Conservation (phyloP, 1,284 basidiomycete species). For the Pascua sp. region DNA sequence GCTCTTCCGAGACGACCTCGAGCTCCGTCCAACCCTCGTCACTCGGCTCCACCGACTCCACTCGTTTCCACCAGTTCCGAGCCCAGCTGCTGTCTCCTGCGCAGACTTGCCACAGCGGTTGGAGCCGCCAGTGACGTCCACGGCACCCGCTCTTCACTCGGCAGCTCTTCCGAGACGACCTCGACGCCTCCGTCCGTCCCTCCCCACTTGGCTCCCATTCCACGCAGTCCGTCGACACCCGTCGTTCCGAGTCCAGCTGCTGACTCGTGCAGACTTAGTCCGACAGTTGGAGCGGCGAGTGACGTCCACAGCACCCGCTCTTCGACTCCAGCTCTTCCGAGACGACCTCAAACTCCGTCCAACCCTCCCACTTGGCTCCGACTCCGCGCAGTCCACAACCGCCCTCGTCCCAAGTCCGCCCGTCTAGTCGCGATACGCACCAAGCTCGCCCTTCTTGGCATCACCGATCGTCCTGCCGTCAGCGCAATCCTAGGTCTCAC, state of each 20-base stretch:
- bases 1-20: neutral
- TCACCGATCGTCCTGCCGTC: constrained; percentile 81
- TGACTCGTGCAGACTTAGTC: neutral
- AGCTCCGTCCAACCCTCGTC: neutral
- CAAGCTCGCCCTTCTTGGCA: constrained; percentile 72
- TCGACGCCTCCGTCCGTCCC: too few relatives aligned
- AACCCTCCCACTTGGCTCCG: neutral
- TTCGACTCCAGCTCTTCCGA: neutral
- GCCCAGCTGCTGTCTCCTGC: too few relatives aligned
- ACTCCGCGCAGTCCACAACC: neutral
- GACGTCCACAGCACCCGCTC: too few relatives aligned
- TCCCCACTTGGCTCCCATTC: too few relatives aligned
- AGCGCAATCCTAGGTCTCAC: constrained; percentile 2
- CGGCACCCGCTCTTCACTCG: too few relatives aligned
- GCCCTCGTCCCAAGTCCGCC: neutral
- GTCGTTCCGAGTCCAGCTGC: too few relatives aligned
- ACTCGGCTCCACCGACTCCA: neutral
- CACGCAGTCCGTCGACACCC: too few relatives aligned
- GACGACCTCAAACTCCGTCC: neutral
- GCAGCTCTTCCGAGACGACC: too few relatives aligned
- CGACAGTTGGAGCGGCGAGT: too few relatives aligned
- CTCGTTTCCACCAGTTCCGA: too few relatives aligned
- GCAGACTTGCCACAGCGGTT: too few relatives aligned
- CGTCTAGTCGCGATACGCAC: constrained; percentile 7
- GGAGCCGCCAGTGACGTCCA: too few relatives aligned